A percentile compares a stretch with the other conserved stretches of the same genome.
Conservation (phyloP, 495 filamentous ascomycete genomes). For the Trichodelitschia bisporula region DNA sequence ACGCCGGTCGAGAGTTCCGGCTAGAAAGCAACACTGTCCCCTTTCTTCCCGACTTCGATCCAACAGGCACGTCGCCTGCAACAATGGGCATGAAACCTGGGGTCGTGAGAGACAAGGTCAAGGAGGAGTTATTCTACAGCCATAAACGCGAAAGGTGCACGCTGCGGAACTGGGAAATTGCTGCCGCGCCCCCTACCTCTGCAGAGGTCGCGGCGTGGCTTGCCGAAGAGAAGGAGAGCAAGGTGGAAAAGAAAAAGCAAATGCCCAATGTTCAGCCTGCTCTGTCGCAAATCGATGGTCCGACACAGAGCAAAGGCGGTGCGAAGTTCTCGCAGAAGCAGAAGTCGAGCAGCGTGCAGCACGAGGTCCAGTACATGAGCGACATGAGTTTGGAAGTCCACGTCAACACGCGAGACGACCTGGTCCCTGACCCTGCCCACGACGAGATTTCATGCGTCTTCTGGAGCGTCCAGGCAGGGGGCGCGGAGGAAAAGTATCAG, state of each 20-base stretch:
- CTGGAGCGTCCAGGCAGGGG: conserved; percentile 47
- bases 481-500: conserved; percentile 27
- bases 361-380: conserved; percentile 87
- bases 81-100: conserved; percentile 27
- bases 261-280: not conserved
- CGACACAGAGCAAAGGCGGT: conserved; percentile 66
- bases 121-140: conserved; percentile 22
- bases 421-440: conserved; percentile 68
- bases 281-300: conserved; percentile 61
- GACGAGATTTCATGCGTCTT: conserved; percentile 82
- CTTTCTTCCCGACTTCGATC: conserved; percentile 59
- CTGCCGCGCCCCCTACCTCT: conserved; percentile 38
- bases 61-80: conserved; percentile 28
- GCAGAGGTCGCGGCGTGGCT: conserved; percentile 51
- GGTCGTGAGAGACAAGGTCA: conserved; percentile 20
- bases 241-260: not conserved
- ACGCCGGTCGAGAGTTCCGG: conserved; percentile 71
- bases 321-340: conserved; percentile 72
- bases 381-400: conserved; percentile 92
- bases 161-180: conserved; percentile 39
- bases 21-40: conserved; percentile 48
- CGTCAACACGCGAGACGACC: conserved; percentile 58
- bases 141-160: conserved; percentile 27
- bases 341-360: conserved; percentile 44
- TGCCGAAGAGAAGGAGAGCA: conserved; percentile 11